phyloP scores from a whole-genome alignment of 2,329 filamentous ascomycete species.

The Nigrospora sphaerica region DNA sequence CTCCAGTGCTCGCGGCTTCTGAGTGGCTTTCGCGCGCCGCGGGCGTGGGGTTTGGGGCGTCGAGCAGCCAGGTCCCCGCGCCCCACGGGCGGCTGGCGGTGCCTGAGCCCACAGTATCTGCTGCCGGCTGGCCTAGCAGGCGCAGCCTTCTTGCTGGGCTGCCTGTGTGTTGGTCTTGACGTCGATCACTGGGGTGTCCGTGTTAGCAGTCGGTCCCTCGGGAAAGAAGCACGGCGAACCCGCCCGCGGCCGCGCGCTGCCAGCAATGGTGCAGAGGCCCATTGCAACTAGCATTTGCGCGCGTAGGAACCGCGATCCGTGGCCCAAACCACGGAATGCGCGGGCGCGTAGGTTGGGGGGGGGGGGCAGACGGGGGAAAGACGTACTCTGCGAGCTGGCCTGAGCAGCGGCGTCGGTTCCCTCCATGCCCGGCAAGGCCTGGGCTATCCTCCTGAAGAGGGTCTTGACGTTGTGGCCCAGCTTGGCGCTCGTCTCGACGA shows the following conservation, averaged over 20 bases:
- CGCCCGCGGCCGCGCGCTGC: no score
- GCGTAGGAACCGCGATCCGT: no score
- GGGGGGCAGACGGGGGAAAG: neutral
- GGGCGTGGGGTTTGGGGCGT: no score
- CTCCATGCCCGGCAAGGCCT: constrained; percentile 96
- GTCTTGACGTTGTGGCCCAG: constrained; percentile 97
- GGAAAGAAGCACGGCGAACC: no score
- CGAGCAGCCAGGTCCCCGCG: no score
- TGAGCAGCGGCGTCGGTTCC: constrained; percentile 73
- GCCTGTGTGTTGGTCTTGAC: constrained; percentile 75
- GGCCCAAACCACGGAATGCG: neutral
- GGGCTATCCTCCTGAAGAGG: constrained; percentile 94
- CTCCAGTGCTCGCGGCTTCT: no score
- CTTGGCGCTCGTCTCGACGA: constrained; percentile 98
- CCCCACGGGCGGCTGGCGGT: no score
- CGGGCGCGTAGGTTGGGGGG: neutral
- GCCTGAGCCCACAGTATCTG: no score
- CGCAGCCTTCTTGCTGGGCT: constrained; percentile 65
- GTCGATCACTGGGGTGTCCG: constrained; percentile 65
- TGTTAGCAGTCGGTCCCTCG: no score
- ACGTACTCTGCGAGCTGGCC: constrained; percentile 69
- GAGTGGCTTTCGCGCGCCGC: no score
- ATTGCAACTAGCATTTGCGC: no score
- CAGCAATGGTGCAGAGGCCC: no score
- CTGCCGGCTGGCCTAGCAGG: constrained; percentile 40